Evolutionary conservation across 2,329 filamentous ascomycete genomes (phyloP), one percentile per base, ranked within the genome.

Genomic region (Fusarium succisae): DNA sequence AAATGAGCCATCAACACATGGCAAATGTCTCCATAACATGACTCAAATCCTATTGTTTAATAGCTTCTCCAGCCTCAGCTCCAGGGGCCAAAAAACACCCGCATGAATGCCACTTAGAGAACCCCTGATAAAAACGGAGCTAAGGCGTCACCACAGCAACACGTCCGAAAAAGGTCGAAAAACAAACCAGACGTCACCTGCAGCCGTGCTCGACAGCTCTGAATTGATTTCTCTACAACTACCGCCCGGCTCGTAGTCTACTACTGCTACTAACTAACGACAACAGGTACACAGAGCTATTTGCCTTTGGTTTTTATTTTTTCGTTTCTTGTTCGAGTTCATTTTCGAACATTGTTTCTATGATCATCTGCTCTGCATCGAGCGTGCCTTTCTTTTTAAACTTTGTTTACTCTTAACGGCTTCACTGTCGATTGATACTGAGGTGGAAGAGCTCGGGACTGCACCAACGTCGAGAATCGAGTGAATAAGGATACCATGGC

Each of bases 261-360:
- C 51, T 54, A 53, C 51, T 54, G 24, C 30, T 22, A 51, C 24
- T 54, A 39, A 70, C 69, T 57, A 66, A 73, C 71, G 35, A 75
- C 68, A 73, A 50, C 55, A 63, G 73, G 55, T 57, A 56, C 50
- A 39, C 51, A 54, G 51, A 58, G 55, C 55, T 37, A 58, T 67
- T 61, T 82, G 91, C 59, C 61, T 66, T 54, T 39, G 51, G 10
- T 39, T 39, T 54, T 39, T 64, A 30, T 53, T 53, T 39, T 51
- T 38, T 72, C 44, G 7, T 35, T 26, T 32, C 38, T 44, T 61
- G 54, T 28, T 70, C 59, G 67, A 70, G 67, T 66, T 43, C 22
- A 54, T 54, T 66, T 69, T 72, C 66, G 67, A 76, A 63, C 67
- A 76, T 73, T 76, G 47, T 73, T 76, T 67, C 60, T 66, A 75